phyloP scores from a whole-genome alignment of 495 filamentous ascomycete species.

The Darksidea phi region DNA sequence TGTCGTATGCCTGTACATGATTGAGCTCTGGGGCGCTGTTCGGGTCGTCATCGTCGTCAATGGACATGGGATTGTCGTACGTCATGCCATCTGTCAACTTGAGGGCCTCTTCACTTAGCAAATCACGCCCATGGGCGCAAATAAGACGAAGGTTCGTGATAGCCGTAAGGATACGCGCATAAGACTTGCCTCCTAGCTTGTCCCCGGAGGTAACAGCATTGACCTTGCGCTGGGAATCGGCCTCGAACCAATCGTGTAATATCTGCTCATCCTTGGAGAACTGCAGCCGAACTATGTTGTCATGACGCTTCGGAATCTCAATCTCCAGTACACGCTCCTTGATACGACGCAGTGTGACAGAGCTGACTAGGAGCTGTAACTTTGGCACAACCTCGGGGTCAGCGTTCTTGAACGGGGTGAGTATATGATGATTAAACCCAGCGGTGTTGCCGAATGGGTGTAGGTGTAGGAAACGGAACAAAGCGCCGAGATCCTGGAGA shows the following conservation, averaged over 20 bases:
- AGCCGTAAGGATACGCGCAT: slow-evolving; percentile 83
- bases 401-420: slow-evolving; percentile 76
- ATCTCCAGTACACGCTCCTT: slow-evolving; percentile 77
- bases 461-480: slow-evolving; percentile 86
- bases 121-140: slow-evolving; percentile 86
- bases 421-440: slow-evolving; percentile 73
- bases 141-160: slow-evolving; percentile 88
- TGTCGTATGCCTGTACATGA: slow-evolving; percentile 73
- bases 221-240: slow-evolving; percentile 63
- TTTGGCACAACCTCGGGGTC: slow-evolving; percentile 79
- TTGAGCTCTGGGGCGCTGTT: slow-evolving; percentile 47
- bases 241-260: slow-evolving; percentile 61
- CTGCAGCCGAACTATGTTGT: slow-evolving; percentile 63
- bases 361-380: slow-evolving; percentile 87
- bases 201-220: slow-evolving; percentile 52
- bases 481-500: slow-evolving; percentile 66
- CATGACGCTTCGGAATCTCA: slow-evolving; percentile 69
- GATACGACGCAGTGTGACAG: slow-evolving; percentile 83
- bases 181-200: slow-evolving; percentile 75
- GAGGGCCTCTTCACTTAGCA: slow-evolving; percentile 79
- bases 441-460: slow-evolving; percentile 79
- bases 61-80: slow-evolving; percentile 76
- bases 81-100: slow-evolving; percentile 74
- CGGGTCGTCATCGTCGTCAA: slow-evolving; percentile 70
- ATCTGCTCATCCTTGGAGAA: slow-evolving; percentile 56